Conservation (phyloP, 441 rosid species). For the Arabidopsis hybrid region DNA sequence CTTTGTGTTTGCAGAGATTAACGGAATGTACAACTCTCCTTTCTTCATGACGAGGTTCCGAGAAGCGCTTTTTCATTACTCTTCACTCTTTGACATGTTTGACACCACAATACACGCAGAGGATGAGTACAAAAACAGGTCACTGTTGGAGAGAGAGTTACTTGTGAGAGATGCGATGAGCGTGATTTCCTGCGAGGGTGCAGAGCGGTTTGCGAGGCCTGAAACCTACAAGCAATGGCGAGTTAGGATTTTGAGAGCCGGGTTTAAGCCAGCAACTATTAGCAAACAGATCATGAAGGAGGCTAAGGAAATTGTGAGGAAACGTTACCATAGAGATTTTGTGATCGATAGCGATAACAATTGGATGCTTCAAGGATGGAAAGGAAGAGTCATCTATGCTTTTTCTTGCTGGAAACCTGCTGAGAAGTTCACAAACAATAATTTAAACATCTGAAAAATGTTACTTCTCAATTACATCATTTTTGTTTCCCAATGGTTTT, state of each 20-base stretch:
- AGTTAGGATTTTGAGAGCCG: conserved; percentile 55
- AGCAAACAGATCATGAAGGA: conserved; percentile 54
- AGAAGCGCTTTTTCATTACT: conserved; percentile 88
- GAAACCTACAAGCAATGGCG: conserved; percentile 92
- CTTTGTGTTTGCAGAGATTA: conserved; percentile 77
- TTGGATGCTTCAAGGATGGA: conserved; percentile 57
- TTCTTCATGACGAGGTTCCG: conserved; percentile 84
- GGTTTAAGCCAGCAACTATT: conserved; percentile 61
- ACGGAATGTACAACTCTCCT: conserved; percentile 82
- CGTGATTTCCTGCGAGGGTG: conserved; percentile 73
- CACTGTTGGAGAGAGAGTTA: conserved; percentile 67
- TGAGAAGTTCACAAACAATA: conserved; percentile 31
- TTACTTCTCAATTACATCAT: conserved; percentile 16
- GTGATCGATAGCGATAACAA: conserved; percentile 46
- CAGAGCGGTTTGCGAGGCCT: conserved; percentile 87
- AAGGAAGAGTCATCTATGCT: conserved; percentile 51
- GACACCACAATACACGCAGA: conserved; percentile 63
- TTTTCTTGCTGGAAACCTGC: conserved; percentile 56
- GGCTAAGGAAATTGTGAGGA: conserved; percentile 36
- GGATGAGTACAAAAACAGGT: conserved; percentile 59
- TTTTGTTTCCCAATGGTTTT: conserved; percentile 26
- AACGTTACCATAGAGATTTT: conserved; percentile 47
- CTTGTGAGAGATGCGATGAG: conserved; percentile 58
- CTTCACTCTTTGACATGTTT: conserved; percentile 78
- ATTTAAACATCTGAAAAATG: conserved; percentile 7